Evolutionary conservation across 345 rosid species (phyloP).

Genomic region (Erucastrum elatum): DNA sequence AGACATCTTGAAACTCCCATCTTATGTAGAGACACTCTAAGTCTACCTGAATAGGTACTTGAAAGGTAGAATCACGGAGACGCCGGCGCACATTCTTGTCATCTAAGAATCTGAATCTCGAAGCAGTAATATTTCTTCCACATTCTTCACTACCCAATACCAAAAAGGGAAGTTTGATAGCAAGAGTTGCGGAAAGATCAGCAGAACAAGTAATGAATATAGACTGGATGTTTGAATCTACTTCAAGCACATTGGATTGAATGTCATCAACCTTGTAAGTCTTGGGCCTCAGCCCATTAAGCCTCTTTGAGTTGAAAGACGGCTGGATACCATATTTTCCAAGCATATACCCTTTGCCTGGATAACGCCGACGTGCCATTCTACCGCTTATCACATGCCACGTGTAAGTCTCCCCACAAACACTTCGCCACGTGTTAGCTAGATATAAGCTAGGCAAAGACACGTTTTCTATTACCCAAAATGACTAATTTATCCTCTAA

Average conservation of each 20-base stretch:
- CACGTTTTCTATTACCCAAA: neutral
- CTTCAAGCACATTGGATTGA: neutral
- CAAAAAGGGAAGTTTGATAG: too few relatives aligned
- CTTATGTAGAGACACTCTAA: too few relatives aligned
- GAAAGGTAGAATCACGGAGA: too few relatives aligned
- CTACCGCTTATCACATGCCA: constrained; percentile 28
- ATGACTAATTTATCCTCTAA: constrained; percentile 20
- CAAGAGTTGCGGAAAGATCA: too few relatives aligned
- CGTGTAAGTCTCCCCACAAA: constrained; percentile 28
- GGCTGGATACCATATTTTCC: neutral
- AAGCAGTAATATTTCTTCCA: too few relatives aligned
- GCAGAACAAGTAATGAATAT: too few relatives aligned
- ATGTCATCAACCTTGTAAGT: neutral
- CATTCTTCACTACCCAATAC: too few relatives aligned
- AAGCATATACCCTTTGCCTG: neutral
- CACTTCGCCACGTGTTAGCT: neutral
- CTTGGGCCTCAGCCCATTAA: constrained; percentile 27
- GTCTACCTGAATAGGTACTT: too few relatives aligned
- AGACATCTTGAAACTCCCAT: too few relatives aligned
- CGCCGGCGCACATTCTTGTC: too few relatives aligned
- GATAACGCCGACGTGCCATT: constrained; percentile 24
- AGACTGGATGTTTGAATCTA: too few relatives aligned
- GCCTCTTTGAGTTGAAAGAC: neutral
- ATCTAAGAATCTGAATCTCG: too few relatives aligned
- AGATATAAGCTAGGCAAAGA: constrained; percentile 30